phyloP scores from a whole-genome alignment of 306 rosid species.

The Erythrophleum fordii region DNA sequence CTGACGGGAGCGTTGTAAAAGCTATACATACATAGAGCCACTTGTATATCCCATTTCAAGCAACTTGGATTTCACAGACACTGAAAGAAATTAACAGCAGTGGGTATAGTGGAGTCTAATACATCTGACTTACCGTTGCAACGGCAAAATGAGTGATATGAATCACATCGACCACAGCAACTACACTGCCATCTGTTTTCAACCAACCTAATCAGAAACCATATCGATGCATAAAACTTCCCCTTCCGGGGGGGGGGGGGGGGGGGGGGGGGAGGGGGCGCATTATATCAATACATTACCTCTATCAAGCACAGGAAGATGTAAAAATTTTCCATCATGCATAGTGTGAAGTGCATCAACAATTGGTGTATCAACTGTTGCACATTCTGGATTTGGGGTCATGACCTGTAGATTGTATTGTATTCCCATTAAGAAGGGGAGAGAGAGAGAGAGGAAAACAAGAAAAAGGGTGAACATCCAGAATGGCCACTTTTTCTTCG shows the following conservation, averaged over 20 bases:
- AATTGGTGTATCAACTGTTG: constrained; percentile 80
- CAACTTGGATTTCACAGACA: constrained; percentile 1
- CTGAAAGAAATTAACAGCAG: neutral
- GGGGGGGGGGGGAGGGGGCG: no score
- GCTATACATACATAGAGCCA: constrained; percentile 17
- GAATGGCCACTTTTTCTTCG: neutral
- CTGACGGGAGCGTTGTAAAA: constrained; percentile 7
- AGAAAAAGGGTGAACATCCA: constrained; percentile 2
- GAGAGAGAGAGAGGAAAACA: constrained; percentile 1
- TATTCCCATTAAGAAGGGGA: constrained; percentile 10
- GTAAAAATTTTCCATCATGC: constrained; percentile 95
- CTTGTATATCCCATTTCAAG: constrained; percentile 17
- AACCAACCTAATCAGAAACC: constrained; percentile 46
- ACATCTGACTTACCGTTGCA: constrained; percentile 74
- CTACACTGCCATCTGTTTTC: constrained; percentile 75
- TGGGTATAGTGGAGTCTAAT: constrained; percentile 23
- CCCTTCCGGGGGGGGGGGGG: no score
- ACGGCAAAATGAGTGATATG: constrained; percentile 94
- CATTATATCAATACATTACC: constrained; percentile 51
- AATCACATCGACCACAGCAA: constrained; percentile 82
- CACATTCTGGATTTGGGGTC: constrained; percentile 97
- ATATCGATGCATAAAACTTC: neutral
- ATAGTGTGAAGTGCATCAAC: constrained; percentile 91
- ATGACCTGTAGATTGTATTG: constrained; percentile 64
- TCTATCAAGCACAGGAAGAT: constrained; percentile 85